Evolutionary conservation across 2,329 filamentous ascomycete genomes (phyloP).

Genomic region (Rhynchosporium graminicola): DNA sequence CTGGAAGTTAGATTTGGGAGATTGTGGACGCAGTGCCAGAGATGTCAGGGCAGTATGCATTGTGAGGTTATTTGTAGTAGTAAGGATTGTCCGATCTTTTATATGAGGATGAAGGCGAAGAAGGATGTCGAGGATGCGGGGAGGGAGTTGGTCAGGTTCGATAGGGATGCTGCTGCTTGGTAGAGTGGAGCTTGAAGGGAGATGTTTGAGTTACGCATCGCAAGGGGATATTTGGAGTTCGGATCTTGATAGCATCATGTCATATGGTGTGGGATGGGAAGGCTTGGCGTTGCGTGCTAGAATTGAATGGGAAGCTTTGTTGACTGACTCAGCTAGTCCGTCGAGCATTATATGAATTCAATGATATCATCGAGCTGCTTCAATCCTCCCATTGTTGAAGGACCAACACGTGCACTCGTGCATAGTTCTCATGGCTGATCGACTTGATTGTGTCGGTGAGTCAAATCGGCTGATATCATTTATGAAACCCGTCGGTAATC

Average conservation of each 20-base stretch:
- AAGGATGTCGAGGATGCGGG: conserved; percentile 96
- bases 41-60: conserved; percentile 97
- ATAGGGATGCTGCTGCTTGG: conserved; percentile 73
- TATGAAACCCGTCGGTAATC: no score
- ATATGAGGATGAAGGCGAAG: conserved; percentile 99
- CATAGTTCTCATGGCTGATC: no score
- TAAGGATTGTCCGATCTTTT: conserved; percentile 98
- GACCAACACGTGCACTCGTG: no score
- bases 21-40: conserved; percentile 97
- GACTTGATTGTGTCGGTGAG: no score
- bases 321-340: not conserved
- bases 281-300: not conserved
- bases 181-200: conserved; percentile 18
- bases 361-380: no score
- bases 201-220: not conserved
- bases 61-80: conserved; percentile 97
- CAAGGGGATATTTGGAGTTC: not conserved
- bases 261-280: not conserved
- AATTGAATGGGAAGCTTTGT: no score
- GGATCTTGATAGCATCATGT: not conserved
- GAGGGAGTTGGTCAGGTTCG: conserved; percentile 87
- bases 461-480: no score
- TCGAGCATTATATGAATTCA: no score
- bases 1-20: conserved; percentile 90
- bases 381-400: no score